phyloP scores from a whole-genome alignment of 768 basidiomycete species.

The Cubamyces lactineus region DNA sequence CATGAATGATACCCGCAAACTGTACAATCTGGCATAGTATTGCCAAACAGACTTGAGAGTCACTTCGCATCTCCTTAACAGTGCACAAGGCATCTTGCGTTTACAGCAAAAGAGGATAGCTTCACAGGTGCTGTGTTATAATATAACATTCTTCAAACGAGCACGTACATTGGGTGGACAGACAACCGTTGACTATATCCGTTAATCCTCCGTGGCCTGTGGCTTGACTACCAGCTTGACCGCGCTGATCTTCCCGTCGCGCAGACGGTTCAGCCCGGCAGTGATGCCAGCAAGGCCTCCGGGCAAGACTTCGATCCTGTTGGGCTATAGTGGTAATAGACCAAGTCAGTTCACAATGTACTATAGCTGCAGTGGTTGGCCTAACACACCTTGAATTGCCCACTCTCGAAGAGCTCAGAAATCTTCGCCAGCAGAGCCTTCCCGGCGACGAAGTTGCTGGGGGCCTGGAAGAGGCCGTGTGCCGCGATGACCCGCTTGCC shows the following conservation, averaged over 20 bases:
- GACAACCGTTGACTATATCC: no score
- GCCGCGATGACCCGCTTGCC: slow-evolving; percentile 7
- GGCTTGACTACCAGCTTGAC: slow-evolving; percentile 49
- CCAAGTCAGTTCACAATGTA: neutral
- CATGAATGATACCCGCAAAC: no score
- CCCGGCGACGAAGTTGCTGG: slow-evolving; percentile 4
- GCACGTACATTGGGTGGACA: neutral
- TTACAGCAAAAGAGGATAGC: no score
- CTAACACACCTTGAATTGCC: slow-evolving; percentile 22
- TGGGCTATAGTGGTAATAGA: slow-evolving; percentile 41
- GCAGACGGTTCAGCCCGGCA: slow-evolving; percentile 41
- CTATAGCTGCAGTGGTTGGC: neutral
- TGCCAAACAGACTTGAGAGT: no score
- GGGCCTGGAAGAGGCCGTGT: slow-evolving; percentile 8
- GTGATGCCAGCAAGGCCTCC: slow-evolving; percentile 44
- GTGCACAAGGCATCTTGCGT: no score
- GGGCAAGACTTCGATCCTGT: slow-evolving; percentile 44
- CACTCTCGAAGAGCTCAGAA: slow-evolving; percentile 15
- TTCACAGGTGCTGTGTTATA: no score
- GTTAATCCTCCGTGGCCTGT: slow-evolving; percentile 36
- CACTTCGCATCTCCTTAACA: no score
- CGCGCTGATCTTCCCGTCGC: slow-evolving; percentile 43
- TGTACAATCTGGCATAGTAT: no score
- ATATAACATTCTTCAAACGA: no score
- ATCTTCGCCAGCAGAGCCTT: slow-evolving; percentile 15